Evolutionary conservation across 805 yeast species (phyloP).

Genomic region (Myxozyma udenii): DNA sequence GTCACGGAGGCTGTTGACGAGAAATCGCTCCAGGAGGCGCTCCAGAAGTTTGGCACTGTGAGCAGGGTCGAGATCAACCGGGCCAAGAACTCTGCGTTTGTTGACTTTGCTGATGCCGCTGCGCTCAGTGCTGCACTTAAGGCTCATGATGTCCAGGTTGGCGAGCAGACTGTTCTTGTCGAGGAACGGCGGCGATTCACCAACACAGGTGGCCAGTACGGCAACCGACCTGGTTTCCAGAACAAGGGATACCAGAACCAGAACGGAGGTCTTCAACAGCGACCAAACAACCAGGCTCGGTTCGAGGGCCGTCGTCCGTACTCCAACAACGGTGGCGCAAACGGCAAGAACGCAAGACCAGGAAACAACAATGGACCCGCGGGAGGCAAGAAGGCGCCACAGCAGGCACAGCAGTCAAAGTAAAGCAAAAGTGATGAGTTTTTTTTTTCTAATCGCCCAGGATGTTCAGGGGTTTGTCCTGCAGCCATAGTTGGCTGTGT

Average conservation of each 20-base stretch:
- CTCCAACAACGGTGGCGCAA: too few species aligned
- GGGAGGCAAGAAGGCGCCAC: background rate
- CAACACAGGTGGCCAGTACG: background rate
- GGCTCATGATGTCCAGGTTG: slow-evolving; percentile 36
- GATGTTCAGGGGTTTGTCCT: too few species aligned
- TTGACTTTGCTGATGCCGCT: slow-evolving; percentile 38
- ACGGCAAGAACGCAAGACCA: slow-evolving; percentile 1
- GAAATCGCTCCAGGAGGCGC: slow-evolving; percentile 34
- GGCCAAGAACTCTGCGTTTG: slow-evolving; percentile 39
- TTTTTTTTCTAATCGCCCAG: too few species aligned
- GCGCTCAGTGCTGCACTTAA: slow-evolving; percentile 36
- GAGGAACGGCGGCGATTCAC: slow-evolving; percentile 38
- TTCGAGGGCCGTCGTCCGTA: too few species aligned
- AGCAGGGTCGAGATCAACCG: slow-evolving; percentile 39
- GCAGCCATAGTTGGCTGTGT: too few species aligned
- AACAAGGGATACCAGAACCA: too few species aligned
- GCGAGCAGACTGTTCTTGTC: slow-evolving; percentile 34
- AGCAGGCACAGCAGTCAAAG: too few species aligned
- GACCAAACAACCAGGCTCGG: too few species aligned
- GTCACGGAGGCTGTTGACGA: slow-evolving; percentile 35
- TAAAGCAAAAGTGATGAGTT: too few species aligned
- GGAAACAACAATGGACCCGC: background rate
- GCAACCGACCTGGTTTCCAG: background rate
- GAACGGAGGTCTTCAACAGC: background rate
- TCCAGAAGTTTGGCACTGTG: slow-evolving; percentile 36